Base-by-base conservation (phyloP, 2,329 filamentous ascomycete genomes). In the Elsinoe fawcettii region DNA sequence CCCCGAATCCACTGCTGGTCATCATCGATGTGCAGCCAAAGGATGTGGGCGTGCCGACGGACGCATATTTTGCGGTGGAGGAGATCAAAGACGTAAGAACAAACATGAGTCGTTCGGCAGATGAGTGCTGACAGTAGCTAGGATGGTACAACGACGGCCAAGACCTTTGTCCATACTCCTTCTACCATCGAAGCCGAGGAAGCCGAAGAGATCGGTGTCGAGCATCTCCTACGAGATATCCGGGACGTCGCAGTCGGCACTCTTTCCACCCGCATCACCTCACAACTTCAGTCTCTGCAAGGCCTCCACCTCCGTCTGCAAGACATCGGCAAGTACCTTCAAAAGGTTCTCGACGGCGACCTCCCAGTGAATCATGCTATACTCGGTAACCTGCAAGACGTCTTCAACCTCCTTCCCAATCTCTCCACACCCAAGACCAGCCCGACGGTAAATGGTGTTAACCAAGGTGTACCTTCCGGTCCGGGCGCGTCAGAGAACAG, bases 1-100 rank as follows among this genome's bases (percentile, higher is more conserved):
- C 91, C 55, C 90, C 93, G 18, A 95, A 97, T 70, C 93, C 93
- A 53, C 79, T 99, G 64, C 82, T 99, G 55, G 92, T 97, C 70
- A 99, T 99, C 73, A 91, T 99, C 66, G 93, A 99, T 70, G 93
- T 99, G 61, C 92, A 97, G 74, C 92, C 93, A 22, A 96, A 96
- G 76, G 92, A 97, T 75, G 88, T 95, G 18, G 93, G 93, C 60
- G 93, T 99, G 56, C 93, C 93, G 18, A 99, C 93, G 53, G 93
- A 99, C 76, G 93, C 93, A 49, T 99, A 99, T 78, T 99, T 99
- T 77, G 93, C 93, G 4, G 90, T 99, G 51, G 93, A 99, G 70
- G 93, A 99, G 79, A 99, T 99, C 76, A 97, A 97, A 77, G 93
- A 99, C 79, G 91, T 96, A 43, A 47, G 56, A 55, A 14, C 41